phyloP scores from a whole-genome alignment of 371 early-diverging fungal genomes.

The Rhizopus arrhizus region DNA sequence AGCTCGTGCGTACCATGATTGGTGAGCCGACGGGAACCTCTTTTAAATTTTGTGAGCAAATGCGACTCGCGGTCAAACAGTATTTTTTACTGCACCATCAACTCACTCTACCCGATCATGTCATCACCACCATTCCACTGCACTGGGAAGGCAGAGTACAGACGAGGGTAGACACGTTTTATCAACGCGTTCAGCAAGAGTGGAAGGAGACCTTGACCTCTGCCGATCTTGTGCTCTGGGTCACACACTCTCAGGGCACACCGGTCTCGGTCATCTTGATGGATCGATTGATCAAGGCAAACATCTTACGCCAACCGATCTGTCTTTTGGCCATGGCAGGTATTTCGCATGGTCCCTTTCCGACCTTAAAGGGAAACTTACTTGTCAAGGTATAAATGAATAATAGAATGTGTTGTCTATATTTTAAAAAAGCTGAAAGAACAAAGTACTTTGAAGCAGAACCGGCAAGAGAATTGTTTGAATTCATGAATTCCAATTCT shows the following conservation, averaged over 20 bases:
- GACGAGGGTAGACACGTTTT: constrained; percentile 77
- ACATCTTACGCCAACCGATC: constrained; percentile 72
- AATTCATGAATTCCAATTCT: constrained; percentile 80
- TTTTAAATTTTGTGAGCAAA: constrained; percentile 81
- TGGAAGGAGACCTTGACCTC: constrained; percentile 51
- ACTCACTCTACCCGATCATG: constrained; percentile 52
- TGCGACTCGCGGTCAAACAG: constrained; percentile 64
- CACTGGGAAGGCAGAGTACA: constrained; percentile 88
- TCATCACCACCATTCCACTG: constrained; percentile 79
- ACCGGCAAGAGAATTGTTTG: constrained; percentile 89
- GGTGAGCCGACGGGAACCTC: constrained; percentile 96
- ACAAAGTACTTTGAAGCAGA: constrained; percentile 83
- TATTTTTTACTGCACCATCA: constrained; percentile 61
- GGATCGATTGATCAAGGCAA: constrained; percentile 66
- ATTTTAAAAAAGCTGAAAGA: constrained; percentile 2
- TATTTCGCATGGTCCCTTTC: constrained; percentile 88
- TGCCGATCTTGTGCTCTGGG: constrained; percentile 84
- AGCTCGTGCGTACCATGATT: constrained; percentile 68
- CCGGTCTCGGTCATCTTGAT: constrained; percentile 83
- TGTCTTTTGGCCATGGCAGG: constrained; percentile 91
- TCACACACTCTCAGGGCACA: constrained; percentile 91
- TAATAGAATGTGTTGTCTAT: neutral
- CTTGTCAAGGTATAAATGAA: constrained; percentile 59
- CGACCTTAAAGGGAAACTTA: constrained; percentile 74
- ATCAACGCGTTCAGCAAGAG: constrained; percentile 52